Evolutionary conservation across 1,284 basidiomycete genomes (phyloP).

Genomic region (Irpex sp.): DNA sequence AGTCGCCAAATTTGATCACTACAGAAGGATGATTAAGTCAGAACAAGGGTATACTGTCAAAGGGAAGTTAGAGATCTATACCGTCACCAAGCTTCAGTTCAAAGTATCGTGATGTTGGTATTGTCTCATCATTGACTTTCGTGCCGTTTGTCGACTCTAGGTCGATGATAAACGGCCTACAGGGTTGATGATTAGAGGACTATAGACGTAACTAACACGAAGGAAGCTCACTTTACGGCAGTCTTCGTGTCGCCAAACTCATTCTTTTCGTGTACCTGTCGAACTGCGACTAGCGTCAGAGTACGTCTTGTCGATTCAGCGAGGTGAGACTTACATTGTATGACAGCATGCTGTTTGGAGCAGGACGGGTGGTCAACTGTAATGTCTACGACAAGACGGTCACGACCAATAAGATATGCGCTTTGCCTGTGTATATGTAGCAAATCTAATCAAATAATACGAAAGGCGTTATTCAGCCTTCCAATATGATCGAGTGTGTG

Average conservation of each 20-base stretch:
- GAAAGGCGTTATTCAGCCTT: background rate
- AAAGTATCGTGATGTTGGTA: slow-evolving; percentile 88
- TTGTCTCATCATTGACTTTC: slow-evolving; percentile 81
- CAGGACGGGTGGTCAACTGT: slow-evolving; percentile 93
- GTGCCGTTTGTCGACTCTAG: slow-evolving; percentile 97
- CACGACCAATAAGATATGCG: slow-evolving; percentile 91
- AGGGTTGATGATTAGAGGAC: slow-evolving; percentile 10
- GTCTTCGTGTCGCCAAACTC: slow-evolving; percentile 82
- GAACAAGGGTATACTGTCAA: background rate
- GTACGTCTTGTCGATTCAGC: too few relatives aligned
- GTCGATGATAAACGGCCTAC: slow-evolving; percentile 89
- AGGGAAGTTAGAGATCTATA: slow-evolving; percentile 34
- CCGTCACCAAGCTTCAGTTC: slow-evolving; percentile 88
- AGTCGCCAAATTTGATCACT: slow-evolving; percentile 93
- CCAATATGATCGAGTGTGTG: background rate
- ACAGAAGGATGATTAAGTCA: background rate
- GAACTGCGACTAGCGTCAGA: too few relatives aligned
- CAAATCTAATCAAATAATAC: slow-evolving; percentile 54
- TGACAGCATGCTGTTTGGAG: slow-evolving; percentile 97
- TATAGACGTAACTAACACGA: slow-evolving; percentile 1
- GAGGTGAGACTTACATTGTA: too few relatives aligned
- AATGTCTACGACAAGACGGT: slow-evolving; percentile 86
- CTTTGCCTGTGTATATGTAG: slow-evolving; percentile 92
- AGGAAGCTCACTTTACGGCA: slow-evolving; percentile 68
- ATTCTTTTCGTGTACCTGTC: slow-evolving; percentile 82